Evolutionary conservation across 225 moss, liverwort and hornwort genomes (phyloP).

Genomic region (Polytrichum commune): DNA sequence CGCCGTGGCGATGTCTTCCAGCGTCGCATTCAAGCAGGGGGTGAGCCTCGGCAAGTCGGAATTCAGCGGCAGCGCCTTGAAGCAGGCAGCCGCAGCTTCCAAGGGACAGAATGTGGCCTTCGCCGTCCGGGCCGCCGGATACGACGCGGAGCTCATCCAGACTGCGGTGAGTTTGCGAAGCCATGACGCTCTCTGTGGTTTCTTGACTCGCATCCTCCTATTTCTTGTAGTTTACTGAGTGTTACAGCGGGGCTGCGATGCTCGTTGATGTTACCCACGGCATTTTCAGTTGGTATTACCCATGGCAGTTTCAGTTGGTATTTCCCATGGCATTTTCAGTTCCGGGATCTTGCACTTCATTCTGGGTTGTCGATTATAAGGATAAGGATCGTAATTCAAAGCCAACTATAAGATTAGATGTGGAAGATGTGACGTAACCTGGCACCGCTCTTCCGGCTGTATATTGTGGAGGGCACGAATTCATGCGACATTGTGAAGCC

Average conservation of each 20-base stretch:
- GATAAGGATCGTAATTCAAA: too few species aligned
- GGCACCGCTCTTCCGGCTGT: too few species aligned
- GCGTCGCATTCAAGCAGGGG: constrained; percentile 32
- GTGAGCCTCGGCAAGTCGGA: constrained; percentile 41
- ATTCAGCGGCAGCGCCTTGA: constrained; percentile 26
- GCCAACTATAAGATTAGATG: too few species aligned
- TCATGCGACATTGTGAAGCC: too few species aligned
- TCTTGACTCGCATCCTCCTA: background rate
- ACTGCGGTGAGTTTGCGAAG: constrained; percentile 36
- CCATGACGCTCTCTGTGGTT: too few species aligned
- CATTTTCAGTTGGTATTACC: too few species aligned
- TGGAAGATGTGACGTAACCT: too few species aligned
- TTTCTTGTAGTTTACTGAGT: too few species aligned
- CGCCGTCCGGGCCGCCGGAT: constrained; percentile 40
- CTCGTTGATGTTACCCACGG: background rate
- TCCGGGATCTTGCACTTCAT: background rate
- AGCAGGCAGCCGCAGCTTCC: constrained; percentile 16
- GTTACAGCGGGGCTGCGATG: background rate
- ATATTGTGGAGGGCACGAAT: too few species aligned
- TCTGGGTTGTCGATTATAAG: background rate
- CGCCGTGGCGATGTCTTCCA: constrained; percentile 28
- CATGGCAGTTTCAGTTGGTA: background rate
- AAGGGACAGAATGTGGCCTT: constrained; percentile 29
- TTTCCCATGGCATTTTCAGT: background rate
- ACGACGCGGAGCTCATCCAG: constrained; percentile 47